Evolutionary conservation across 108 stramenopile genomes (phyloP).

Genomic region (Nitzschia palea): DNA sequence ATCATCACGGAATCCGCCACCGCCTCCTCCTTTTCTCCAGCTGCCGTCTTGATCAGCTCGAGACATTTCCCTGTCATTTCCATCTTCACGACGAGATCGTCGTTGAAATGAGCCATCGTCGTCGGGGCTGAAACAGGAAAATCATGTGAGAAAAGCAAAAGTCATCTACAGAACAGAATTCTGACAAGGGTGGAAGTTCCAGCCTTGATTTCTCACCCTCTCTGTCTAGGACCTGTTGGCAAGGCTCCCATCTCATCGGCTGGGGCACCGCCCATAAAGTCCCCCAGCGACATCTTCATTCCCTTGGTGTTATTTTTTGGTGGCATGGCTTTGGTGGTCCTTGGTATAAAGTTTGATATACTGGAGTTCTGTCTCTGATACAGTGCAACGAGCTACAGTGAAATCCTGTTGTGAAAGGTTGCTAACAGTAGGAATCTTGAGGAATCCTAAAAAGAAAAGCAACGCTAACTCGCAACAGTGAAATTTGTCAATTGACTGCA

Average conservation of each 20-base stretch:
- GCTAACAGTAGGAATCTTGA: neutral
- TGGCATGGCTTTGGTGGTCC: neutral
- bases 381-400: neutral
- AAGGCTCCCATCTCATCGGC: slow-evolving; percentile 17
- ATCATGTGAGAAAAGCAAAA: neutral
- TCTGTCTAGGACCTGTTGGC: slow-evolving; percentile 51
- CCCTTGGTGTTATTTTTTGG: slow-evolving; percentile 33
- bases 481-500: too few relatives aligned
- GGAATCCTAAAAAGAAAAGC: too few relatives aligned
- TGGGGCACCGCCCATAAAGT: slow-evolving; percentile 53
- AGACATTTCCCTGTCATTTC: slow-evolving; percentile 23
- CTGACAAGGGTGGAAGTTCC: neutral
- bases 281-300: slow-evolving; percentile 63
- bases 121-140: slow-evolving; percentile 46
- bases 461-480: too few relatives aligned
- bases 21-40: slow-evolving; percentile 57
- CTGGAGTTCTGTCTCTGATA: neutral
- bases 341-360: too few relatives aligned
- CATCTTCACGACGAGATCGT: slow-evolving; percentile 29
- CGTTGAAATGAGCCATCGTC: slow-evolving; percentile 73
- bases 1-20: slow-evolving; percentile 25
- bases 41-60: slow-evolving; percentile 46
- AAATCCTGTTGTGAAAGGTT: neutral
- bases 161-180: neutral
- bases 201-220: slow-evolving; percentile 39